Evolutionary conservation across 192 early-diverging fungal genomes (phyloP), one percentile per base, ranked within the genome.

Genomic region (Allomyces javanicus): DNA sequence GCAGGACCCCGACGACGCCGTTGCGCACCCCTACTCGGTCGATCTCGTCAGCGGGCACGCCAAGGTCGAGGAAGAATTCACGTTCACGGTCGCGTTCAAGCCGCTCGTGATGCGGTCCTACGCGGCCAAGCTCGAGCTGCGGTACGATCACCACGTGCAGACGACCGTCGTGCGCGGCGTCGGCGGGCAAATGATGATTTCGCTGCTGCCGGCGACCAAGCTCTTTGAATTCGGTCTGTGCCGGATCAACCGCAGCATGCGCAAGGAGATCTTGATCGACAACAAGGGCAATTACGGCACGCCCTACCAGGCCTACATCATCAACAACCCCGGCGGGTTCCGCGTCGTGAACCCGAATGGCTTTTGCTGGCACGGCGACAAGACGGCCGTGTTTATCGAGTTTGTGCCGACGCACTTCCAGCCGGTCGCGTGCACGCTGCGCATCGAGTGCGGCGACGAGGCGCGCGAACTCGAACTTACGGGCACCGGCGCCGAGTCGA

Each of bases 201-300:
- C 19, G 14, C 70, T n/a, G 69, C 83, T 58, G 27, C 25, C 43
- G 62, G 79, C 33, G 64, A 73, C 25, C 79, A 77, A 43, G 43
- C 22, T 68, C 3, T 62, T 85, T 14, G 83, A 85, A 65, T 84
- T 85, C 62, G 83, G 80, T 24, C 55, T 78, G 21, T 85, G 82
- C 69, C 64, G 82, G 22, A 66, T 85, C n/a, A 66, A 72, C 61
- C 63, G 75, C 4, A 66, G 67, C 1, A 84, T 79, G 66, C 43
- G 70, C n/a, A 84, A 84, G 66, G 25, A 67, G 4, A 43, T 85
- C 12, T 70, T 72, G 2, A 72, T 85, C 5, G 61, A 69, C 14
- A 85, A 85, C 65, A 62, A 71, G 10, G 81, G 81, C 23, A 85
- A 85, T 66, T 68, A 84, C 24, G 82, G 83, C 26, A 72, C 80